Evolutionary conservation across 176 grass and related monocot genomes (phyloP).

Genomic region (Raddia distichophylla): DNA sequence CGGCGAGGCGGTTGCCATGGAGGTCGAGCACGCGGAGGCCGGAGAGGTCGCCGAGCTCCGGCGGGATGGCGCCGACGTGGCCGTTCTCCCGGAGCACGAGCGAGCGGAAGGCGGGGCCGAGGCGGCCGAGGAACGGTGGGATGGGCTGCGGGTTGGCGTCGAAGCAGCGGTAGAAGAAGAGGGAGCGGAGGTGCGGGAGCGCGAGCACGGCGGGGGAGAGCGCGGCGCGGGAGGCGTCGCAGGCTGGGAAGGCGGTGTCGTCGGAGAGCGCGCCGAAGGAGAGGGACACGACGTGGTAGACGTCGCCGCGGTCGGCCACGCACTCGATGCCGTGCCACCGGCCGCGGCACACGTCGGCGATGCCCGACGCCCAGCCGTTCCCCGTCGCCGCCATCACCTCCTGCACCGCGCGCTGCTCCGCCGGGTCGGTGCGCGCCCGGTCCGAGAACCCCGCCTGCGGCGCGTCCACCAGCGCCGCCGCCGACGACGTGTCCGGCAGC

Average conservation of each 20-base stretch:
- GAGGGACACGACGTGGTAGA: slow-evolving; percentile 89
- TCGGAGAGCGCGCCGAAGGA: slow-evolving; percentile 93
- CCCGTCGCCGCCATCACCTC: slow-evolving; percentile 82
- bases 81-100: slow-evolving; percentile 88
- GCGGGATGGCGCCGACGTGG: slow-evolving; percentile 69
- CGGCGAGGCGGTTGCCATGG: slow-evolving; percentile 68
- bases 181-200: slow-evolving; percentile 80
- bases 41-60: slow-evolving; percentile 66
- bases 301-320: slow-evolving; percentile 61
- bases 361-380: slow-evolving; percentile 69
- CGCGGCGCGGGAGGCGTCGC: slow-evolving; percentile 50
- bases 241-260: slow-evolving; percentile 92
- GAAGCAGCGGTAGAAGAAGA: slow-evolving; percentile 99
- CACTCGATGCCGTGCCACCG: slow-evolving; percentile 99
- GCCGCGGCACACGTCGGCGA: slow-evolving; percentile 84
- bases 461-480: slow-evolving; percentile 46
- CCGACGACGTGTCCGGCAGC: slow-evolving; percentile 73
- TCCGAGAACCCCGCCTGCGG: slow-evolving; percentile 70
- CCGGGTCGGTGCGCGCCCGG: slow-evolving; percentile 61
- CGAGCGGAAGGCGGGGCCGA: slow-evolving; percentile 64
- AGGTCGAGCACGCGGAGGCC: slow-evolving; percentile 78
- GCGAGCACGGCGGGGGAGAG: slow-evolving; percentile 70
- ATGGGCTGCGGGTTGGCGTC: slow-evolving; percentile 63
- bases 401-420: slow-evolving; percentile 79
- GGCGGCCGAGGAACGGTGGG: slow-evolving; percentile 66